Evolutionary conservation across 352 stramenopile genomes (phyloP).

Genomic region (Aphanomyces cochlioides): DNA sequence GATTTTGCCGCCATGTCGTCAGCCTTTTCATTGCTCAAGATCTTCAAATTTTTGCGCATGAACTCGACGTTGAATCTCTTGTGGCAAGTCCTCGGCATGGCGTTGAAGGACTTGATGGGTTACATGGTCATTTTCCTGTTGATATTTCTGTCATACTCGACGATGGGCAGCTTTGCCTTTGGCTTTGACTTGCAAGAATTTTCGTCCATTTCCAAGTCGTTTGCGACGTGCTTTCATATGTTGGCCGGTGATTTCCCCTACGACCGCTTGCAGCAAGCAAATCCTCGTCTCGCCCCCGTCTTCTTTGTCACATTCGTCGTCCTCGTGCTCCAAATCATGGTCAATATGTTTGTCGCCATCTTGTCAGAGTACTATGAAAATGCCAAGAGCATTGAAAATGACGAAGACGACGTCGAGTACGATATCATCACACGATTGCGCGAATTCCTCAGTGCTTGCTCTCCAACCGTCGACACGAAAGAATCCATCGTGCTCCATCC

Average conservation of each 20-base stretch:
- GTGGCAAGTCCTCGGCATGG: constrained; percentile 80
- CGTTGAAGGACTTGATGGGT: constrained; percentile 78
- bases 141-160: constrained; percentile 82
- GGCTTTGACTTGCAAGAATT: constrained; percentile 80
- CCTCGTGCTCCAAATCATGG: constrained; percentile 80
- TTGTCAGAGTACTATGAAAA: constrained; percentile 84
- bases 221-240: constrained; percentile 85
- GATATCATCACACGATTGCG: constrained; percentile 77
- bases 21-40: constrained; percentile 77
- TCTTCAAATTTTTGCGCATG: constrained; percentile 89
- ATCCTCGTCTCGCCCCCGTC: constrained; percentile 67
- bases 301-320: constrained; percentile 86
- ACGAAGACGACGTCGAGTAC: constrained; percentile 82
- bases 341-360: constrained; percentile 90
- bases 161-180: constrained; percentile 82
- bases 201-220: constrained; percentile 76
- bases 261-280: constrained; percentile 64
- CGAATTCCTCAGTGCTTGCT: constrained; percentile 69
- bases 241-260: constrained; percentile 83
- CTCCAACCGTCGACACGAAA: constrained; percentile 70
- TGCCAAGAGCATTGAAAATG: constrained; percentile 53
- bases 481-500: constrained; percentile 72
- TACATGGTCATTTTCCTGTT: constrained; percentile 87
- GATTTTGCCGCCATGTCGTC: constrained; percentile 71
- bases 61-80: constrained; percentile 85